A percentile compares a stretch with the other conserved stretches of the same genome.
These are phyloP conservation scores for Botrytis porri DNA, from an alignment of 2,329 filamentous ascomycete genomes.

Conservation along the genomic window DNA sequence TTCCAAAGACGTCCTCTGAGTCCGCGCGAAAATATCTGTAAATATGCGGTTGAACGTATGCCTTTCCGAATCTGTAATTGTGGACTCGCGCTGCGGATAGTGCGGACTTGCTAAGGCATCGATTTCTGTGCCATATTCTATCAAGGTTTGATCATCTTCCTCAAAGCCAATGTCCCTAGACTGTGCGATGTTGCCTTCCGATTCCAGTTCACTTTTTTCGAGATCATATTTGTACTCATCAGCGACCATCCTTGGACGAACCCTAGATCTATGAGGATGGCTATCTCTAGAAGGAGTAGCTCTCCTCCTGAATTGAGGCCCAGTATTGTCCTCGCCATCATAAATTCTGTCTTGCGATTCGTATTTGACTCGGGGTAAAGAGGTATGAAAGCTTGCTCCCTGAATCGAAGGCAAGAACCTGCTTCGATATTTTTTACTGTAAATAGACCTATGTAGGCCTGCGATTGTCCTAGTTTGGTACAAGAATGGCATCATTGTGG, in stretches of 20 bases:
- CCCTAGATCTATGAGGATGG: not conserved
- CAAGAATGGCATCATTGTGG: constrained; percentile 60
- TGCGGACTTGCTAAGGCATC: constrained; percentile 27
- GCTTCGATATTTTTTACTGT: not conserved
- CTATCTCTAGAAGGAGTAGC: not conserved
- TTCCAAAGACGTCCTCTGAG: constrained; percentile 29
- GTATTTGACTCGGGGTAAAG: constrained; percentile 2
- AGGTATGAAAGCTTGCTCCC: constrained; percentile 8
- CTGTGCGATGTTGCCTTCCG: constrained; percentile 4
- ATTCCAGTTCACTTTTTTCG: constrained; percentile 13
- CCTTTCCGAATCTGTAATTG: constrained; percentile 56
- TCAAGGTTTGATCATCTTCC: constrained; percentile 20
- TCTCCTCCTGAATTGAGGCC: not conserved
- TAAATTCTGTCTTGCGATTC: not conserved
- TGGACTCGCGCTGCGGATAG: constrained; percentile 41
- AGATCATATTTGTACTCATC: not conserved
- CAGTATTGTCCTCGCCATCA: not conserved
- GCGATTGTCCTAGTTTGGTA: constrained; percentile 67
- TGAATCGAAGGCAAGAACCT: not conserved
- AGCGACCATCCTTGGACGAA: not conserved
- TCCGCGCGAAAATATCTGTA: constrained; percentile 50
- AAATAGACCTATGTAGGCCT: constrained; percentile 15
- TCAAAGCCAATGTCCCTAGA: constrained; percentile 20
- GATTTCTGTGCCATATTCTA: constrained; percentile 26
- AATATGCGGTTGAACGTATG: constrained; percentile 54